Evolutionary conservation across 768 basidiomycete genomes (phyloP).

Genomic region (Suillus weaverae): DNA sequence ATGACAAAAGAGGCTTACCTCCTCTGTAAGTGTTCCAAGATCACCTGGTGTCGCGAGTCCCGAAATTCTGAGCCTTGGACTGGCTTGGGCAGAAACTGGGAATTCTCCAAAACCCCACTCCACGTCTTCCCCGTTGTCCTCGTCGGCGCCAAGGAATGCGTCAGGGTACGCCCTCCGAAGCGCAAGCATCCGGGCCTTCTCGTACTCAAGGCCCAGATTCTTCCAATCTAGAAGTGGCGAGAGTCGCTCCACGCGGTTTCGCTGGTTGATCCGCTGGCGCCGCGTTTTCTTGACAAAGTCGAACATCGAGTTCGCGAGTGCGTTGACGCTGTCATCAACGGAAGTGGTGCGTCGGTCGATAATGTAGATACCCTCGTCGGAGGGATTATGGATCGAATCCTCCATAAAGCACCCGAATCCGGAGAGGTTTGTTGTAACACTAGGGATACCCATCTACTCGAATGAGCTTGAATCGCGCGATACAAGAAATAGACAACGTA

Average conservation of each 20-base stretch:
- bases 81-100: conserved; percentile 70
- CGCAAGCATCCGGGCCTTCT: conserved; percentile 90
- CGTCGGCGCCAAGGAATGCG: conserved; percentile 68
- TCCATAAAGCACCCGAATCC: conserved; percentile 99
- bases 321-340: conserved; percentile 88
- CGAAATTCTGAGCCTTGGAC: conserved; percentile 70
- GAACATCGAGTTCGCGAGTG: conserved; percentile 76
- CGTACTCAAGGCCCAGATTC: conserved; percentile 94
- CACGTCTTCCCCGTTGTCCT: conserved; percentile 46
- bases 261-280: conserved; percentile 98
- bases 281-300: conserved; percentile 78
- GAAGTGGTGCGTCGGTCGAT: conserved; percentile 89
- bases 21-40: conserved; percentile 85
- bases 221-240: conserved; percentile 97
- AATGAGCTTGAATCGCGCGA: conserved; percentile 13
- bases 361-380: conserved; percentile 96
- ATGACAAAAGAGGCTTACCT: conserved; percentile 44
- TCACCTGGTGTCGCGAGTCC: conserved; percentile 93
- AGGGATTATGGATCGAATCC: conserved; percentile 91
- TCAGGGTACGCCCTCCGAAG: conserved; percentile 94
- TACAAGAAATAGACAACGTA: conserved; percentile 38
- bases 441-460: conserved; percentile 92
- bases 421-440: conserved; percentile 95
- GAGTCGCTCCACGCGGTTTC: conserved; percentile 94
- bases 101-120: conserved; percentile 16